These are phyloP conservation scores for Mycothermus thermophilus DNA, from an alignment of 495 filamentous ascomycete genomes.

Conservation along the genomic window DNA sequence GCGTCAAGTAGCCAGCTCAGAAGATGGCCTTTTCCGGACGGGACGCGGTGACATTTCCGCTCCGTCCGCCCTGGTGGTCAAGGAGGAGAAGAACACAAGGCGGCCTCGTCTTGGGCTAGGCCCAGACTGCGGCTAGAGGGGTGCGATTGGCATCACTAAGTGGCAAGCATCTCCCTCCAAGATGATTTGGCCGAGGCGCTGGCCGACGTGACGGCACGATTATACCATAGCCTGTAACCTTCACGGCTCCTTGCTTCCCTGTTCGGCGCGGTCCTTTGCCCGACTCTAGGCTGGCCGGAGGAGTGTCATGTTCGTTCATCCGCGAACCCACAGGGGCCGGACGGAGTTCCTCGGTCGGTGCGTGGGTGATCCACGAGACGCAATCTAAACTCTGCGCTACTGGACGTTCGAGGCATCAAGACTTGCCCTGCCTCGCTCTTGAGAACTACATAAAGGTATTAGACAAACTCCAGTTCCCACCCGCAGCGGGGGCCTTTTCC, in stretches of 20 bases:
- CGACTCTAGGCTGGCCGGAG: conserved; percentile 13
- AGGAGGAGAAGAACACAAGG: conserved; percentile 1
- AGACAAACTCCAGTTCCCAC: conserved; percentile 16
- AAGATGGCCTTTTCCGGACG: too few species aligned
- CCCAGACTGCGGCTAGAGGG: background rate
- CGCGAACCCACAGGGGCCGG: conserved; percentile 16
- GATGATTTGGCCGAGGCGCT: conserved; percentile 12
- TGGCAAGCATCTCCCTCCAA: too few species aligned
- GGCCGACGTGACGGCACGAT: conserved; percentile 6
- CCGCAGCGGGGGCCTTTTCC: conserved; percentile 17
- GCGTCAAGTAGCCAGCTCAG: too few species aligned
- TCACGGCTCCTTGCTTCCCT: conserved; percentile 24
- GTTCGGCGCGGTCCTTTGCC: conserved; percentile 21
- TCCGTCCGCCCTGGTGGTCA: background rate
- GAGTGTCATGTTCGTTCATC: conserved; percentile 5
- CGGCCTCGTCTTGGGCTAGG: background rate
- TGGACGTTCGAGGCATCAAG: conserved; percentile 10
- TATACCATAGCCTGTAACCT: too few species aligned
- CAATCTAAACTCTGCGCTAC: conserved; percentile 15
- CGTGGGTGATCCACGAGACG: too few species aligned
- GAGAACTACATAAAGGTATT: conserved; percentile 16
- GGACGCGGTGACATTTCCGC: background rate
- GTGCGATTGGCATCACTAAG: background rate
- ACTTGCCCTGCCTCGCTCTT: conserved; percentile 8
- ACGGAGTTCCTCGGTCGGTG: too few species aligned